A percentile compares a stretch with the other conserved stretches of the same genome.
phyloP scores from a whole-genome alignment of 2,329 filamentous ascomycete species.

The Phialophora expanda region DNA sequence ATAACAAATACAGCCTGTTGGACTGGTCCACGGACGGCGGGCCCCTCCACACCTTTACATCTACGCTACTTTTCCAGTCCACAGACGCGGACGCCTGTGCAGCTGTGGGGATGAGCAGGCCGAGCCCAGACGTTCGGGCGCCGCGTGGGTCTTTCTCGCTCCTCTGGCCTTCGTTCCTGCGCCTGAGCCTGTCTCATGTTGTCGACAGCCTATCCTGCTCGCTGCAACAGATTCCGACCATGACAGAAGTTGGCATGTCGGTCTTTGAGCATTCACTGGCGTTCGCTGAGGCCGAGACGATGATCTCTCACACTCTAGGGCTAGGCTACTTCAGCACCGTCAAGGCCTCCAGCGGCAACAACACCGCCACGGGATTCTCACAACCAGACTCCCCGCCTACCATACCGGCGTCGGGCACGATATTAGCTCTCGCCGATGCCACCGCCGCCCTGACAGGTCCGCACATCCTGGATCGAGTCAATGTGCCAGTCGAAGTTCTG shows the following conservation, averaged over 20 bases:
- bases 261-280: constrained; percentile 95
- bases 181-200: constrained; percentile 75
- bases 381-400: constrained; percentile 54
- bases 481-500: constrained; percentile 87
- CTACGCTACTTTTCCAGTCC: constrained; percentile 73
- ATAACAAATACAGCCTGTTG: constrained; percentile 67
- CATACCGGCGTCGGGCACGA: constrained; percentile 43
- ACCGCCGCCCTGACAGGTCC: constrained; percentile 42
- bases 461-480: constrained; percentile 76
- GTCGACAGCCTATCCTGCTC: constrained; percentile 87
- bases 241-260: constrained; percentile 92
- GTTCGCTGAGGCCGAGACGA: constrained; percentile 92
- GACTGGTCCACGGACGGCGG: constrained; percentile 73
- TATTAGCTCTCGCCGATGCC: constrained; percentile 45
- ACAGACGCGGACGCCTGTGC: constrained; percentile 76
- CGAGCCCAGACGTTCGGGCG: constrained; percentile 57
- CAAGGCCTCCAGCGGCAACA: constrained; percentile 41
- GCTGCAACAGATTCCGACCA: constrained; percentile 77
- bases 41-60: constrained; percentile 74
- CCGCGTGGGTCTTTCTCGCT: constrained; percentile 78
- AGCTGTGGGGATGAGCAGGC: constrained; percentile 73
- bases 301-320: constrained; percentile 78
- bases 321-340: constrained; percentile 67
- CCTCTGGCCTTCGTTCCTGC: constrained; percentile 58
- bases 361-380: constrained; percentile 38